A percentile compares a stretch with the other conserved stretches of the same genome.
Evolutionary conservation across 352 stramenopile genomes (phyloP).

Genomic region (Pythium utonaiense): DNA sequence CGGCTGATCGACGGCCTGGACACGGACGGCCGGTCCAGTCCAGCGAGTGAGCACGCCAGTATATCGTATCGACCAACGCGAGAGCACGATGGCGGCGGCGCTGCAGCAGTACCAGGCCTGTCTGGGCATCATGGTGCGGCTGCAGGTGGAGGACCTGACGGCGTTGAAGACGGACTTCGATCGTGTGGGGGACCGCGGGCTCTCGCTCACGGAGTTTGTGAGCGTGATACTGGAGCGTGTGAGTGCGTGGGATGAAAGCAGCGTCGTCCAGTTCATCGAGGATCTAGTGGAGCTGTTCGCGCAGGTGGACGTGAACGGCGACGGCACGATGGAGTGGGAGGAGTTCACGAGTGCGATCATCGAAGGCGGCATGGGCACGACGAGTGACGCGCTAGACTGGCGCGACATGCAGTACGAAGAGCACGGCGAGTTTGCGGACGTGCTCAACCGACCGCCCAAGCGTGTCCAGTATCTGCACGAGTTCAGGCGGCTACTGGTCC

Average conservation of each 20-base stretch:
- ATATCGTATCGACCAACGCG: too few relatives aligned
- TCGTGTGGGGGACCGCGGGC: constrained; percentile 33
- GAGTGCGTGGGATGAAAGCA: constrained; percentile 43
- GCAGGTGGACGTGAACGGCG: constrained; percentile 74
- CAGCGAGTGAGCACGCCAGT: too few relatives aligned
- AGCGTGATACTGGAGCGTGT: constrained; percentile 71
- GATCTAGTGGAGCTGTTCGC: constrained; percentile 77
- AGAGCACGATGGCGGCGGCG: constrained; percentile 30
- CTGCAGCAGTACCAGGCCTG: constrained; percentile 74
- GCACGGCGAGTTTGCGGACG: constrained; percentile 44
- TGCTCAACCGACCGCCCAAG: constrained; percentile 58
- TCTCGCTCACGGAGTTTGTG: constrained; percentile 64
- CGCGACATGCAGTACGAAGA: constrained; percentile 76
- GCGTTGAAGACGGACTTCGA: constrained; percentile 72
- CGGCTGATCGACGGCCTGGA: neutral
- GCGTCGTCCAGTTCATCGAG: constrained; percentile 56
- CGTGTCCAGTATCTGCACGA: constrained; percentile 52
- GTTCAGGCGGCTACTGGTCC: constrained; percentile 54
- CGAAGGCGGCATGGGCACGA: constrained; percentile 66
- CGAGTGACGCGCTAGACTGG: constrained; percentile 37
- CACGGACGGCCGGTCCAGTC: too few relatives aligned
- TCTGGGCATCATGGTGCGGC: constrained; percentile 72
- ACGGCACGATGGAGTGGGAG: constrained; percentile 81
- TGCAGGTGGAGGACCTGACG: constrained; percentile 64
- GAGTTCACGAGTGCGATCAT: constrained; percentile 84